Evolutionary conservation across 805 yeast genomes (phyloP), one percentile per base, ranked within the genome.

Genomic region (Metschnikowia lochheadii): DNA sequence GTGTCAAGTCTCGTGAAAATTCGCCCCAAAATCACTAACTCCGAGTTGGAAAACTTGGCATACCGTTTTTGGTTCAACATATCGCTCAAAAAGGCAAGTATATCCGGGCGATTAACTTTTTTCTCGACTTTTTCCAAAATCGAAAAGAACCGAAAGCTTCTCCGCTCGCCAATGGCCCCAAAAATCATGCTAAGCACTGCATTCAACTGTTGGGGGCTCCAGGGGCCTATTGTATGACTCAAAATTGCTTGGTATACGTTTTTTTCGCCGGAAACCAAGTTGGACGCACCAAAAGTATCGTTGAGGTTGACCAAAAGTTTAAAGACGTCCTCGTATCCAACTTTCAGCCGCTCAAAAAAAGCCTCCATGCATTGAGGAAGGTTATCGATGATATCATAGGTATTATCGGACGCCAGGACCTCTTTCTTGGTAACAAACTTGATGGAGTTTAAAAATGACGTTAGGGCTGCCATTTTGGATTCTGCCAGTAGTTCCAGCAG

Each of bases 331-430:
- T 62, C 65, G 46, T 54, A 64, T 0, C 66, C 44, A 7, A 61
- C 35, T 0, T 46, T 32, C 39, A 54, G 56, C 37, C 36, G 42
- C 15, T 51, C 50, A 40, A 68, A 63, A 36, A 70, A 55, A 6
- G 50, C 47, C 11, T 58, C 60, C 36, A 69, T 54, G 6, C 63
- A 55, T 26, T 45, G 46, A 0, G 73, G 72, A 21, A 70, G 40
- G 44, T 57, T 68, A 15, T 70, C 73, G 18, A 70, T 61, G 18
- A 70, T 60, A 40, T 68, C 72, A 40, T 49, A 58, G 0, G 73
- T 69, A 5, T 62, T 48, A n/a, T 66, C 63, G 0, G 73, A 64
- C 2, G 61, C 50, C 37, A 52, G 63, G 2, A 56, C 54, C 49
- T 69, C 74, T 39, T 67, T 69, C 48, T 67, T 68, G 11, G 70